Percentiles rank a stretch among this genome's conserved stretches.
Conservation (phyloP, 345 rosid genomes). For the Fremontodendron californicum region DNA sequence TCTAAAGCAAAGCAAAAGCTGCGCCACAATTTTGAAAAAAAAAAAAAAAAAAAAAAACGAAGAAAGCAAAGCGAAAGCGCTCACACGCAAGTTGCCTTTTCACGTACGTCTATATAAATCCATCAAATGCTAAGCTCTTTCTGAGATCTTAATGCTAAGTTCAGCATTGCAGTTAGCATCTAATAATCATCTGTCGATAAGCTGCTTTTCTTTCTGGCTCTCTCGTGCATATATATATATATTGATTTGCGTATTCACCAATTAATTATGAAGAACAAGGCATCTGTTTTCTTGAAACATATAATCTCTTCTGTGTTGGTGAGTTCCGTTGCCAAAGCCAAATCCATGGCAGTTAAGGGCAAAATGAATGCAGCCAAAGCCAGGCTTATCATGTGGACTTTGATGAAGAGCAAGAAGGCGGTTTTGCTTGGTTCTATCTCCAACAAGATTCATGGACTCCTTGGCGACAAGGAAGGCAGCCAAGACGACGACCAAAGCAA, state of each 20-base stretch:
- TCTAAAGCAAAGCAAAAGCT: not conserved
- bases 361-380: conserved; percentile 49
- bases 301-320: conserved; percentile 37
- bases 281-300: conserved; percentile 50
- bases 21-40: not conserved
- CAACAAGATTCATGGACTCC: conserved; percentile 50
- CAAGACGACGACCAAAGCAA: conserved; percentile 16
- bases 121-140: not conserved
- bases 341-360: conserved; percentile 55
- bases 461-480: conserved; percentile 26
- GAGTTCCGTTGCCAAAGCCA: conserved; percentile 47
- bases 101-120: not conserved
- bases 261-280: conserved; percentile 56
- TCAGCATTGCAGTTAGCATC: not conserved
- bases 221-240: not conserved
- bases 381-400: conserved; percentile 49
- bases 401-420: conserved; percentile 46
- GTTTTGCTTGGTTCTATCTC: conserved; percentile 46
- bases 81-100: not conserved
- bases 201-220: not conserved
- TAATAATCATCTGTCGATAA: not conserved
- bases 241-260: not conserved
- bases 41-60: not conserved
- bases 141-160: not conserved
- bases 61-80: not conserved